Evolutionary conservation across 2,329 filamentous ascomycete genomes (phyloP), one percentile per base, ranked within the genome.

Genomic region (Hymenoscyphus infarciens): DNA sequence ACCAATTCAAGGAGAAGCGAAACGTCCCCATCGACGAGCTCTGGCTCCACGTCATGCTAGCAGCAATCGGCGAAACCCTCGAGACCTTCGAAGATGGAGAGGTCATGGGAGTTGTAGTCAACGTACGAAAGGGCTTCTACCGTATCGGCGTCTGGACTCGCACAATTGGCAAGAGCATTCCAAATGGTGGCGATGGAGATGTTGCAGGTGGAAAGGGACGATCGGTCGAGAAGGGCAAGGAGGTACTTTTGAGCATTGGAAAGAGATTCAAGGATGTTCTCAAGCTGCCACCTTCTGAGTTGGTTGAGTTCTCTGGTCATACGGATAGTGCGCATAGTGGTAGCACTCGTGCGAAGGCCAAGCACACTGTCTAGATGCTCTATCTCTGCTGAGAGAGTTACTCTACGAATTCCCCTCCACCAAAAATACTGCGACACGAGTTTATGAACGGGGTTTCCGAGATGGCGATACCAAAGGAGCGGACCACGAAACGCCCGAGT

Each of bases 71-170:
- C 74, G 96, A 99, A 84, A 98, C 94, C 29, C 89, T 99, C 61
- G 95, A 99, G 81, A 95, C 98, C 80, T 93, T 97, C 75, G 88
- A 89, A 38, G 95, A 98, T 74, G 93, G 93, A 71, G 96, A 99
- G 79, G 90, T 99, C 77, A 98, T 98, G 95, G 95, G 95, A 68
- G 96, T 99, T 38, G 95, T 99, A 29, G 93, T 98, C 81, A 99
- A 99, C 78, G 94, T 99, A 64, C 90, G 95, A 78, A 97, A 97
- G 82, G 93, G 90, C 59, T 98, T 99, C 82, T 99, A 92, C 85
- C 91, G 95, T 81, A 90, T 99, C 70, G 93, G 94, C 75, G 87
- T 98, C 71, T 99, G 96, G 95, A 99, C 95, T 67, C 90, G 92
- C 74, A 96, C 93, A 63, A 92, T 92, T 61, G 94, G 94, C 75